Evolutionary conservation across 1,284 basidiomycete genomes (phyloP).

Genomic region (Austroboletus sp.): DNA sequence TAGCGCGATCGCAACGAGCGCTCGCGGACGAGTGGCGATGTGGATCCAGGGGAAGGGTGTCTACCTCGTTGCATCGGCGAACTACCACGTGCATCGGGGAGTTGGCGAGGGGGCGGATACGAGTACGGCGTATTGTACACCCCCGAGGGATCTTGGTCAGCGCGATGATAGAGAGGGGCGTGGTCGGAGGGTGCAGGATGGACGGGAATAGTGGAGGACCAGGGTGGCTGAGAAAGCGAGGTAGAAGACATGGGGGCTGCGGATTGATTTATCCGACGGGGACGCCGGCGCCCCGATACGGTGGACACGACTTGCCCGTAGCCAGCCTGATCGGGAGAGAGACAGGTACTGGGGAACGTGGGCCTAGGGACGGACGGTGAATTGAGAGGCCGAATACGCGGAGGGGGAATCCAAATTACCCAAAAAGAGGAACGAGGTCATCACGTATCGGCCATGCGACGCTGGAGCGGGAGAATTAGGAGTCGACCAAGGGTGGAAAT

Average conservation of each 20-base stretch:
- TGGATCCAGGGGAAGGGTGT: constrained; percentile 25
- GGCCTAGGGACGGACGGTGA: constrained; percentile 37
- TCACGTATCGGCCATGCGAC: constrained; percentile 85
- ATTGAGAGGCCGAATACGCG: constrained; percentile 1
- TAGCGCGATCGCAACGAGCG: constrained; percentile 32
- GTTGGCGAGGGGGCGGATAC: constrained; percentile 28
- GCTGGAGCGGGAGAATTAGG: constrained; percentile 36
- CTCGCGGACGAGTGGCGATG: constrained; percentile 30
- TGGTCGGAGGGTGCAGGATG: constrained; percentile 23
- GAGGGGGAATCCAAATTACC: constrained; percentile 41
- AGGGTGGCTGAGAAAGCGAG: constrained; percentile 24
- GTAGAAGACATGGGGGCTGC: constrained; percentile 22
- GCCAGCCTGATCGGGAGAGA: constrained; percentile 74
- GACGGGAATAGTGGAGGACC: constrained; percentile 26
- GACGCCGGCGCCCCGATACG: constrained; percentile 54
- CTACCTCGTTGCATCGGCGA: constrained; percentile 26
- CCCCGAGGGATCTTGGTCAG: constrained; percentile 22
- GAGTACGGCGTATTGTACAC: constrained; percentile 25
- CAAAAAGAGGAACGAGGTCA: constrained; percentile 75
- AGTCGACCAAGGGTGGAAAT: constrained; percentile 11
- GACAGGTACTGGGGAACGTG: constrained; percentile 69
- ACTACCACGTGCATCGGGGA: constrained; percentile 25
- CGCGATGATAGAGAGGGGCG: constrained; percentile 20
- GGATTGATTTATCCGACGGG: constrained; percentile 42
- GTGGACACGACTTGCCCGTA: constrained; percentile 71